Evolutionary conservation across 2,329 filamentous ascomycete genomes (phyloP).

Genomic region (Atkinsonella hypoxylon): DNA sequence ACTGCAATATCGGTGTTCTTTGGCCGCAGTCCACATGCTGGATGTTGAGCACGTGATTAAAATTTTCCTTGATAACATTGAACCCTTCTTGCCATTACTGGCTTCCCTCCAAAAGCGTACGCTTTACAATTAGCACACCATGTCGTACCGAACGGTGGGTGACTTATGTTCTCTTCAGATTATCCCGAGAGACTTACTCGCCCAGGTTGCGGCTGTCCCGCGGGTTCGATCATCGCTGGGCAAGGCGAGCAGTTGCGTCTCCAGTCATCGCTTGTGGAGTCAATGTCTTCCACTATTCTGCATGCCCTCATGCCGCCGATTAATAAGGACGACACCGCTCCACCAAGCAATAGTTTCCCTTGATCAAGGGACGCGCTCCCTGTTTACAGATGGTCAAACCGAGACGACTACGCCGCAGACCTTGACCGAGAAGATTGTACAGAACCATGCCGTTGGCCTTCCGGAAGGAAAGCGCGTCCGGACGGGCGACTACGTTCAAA

Average conservation of each 20-base stretch:
- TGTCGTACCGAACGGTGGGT: neutral
- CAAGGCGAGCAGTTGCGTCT: neutral
- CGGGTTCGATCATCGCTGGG: neutral
- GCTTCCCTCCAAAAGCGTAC: too few relatives aligned
- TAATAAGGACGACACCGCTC: neutral
- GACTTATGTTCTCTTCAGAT: neutral
- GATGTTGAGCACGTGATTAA: too few relatives aligned
- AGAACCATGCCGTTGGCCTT: constrained; percentile 62
- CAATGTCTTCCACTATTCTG: neutral
- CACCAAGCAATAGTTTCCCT: neutral
- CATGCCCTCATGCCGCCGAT: neutral
- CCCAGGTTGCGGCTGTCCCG: neutral
- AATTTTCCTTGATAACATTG: too few relatives aligned
- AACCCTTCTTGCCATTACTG: too few relatives aligned
- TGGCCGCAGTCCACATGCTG: too few relatives aligned
- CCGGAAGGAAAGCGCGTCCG: constrained; percentile 59
- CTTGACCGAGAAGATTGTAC: constrained; percentile 81
- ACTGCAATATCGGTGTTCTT: too few relatives aligned
- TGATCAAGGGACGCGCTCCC: neutral
- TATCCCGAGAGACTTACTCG: neutral
- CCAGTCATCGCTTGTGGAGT: neutral
- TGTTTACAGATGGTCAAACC: neutral
- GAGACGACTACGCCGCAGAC: constrained; percentile 47
- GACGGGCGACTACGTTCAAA: constrained; percentile 70
- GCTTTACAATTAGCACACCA: neutral